Conservation (phyloP, 371 early-diverging fungal genomes). For the Blastocladiella emersonii region DNA sequence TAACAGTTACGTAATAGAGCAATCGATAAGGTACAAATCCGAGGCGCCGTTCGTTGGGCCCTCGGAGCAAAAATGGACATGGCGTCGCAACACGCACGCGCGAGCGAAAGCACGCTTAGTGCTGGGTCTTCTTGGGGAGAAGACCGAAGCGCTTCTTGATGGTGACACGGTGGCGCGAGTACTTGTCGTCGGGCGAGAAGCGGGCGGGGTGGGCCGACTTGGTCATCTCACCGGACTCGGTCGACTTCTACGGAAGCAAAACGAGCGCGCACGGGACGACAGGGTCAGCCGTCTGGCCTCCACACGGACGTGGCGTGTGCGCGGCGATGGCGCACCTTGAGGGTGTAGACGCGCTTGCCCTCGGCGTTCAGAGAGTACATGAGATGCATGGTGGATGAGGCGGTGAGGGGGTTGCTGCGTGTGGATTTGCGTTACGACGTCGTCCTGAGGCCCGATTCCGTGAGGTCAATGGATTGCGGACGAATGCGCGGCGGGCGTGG, state of each 20-base stretch:
- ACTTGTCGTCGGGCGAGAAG: slow-evolving; percentile 98
- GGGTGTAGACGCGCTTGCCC: slow-evolving; percentile 91
- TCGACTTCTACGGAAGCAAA: slow-evolving; percentile 50
- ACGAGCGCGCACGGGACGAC: neutral
- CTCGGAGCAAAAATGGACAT: too few relatives aligned
- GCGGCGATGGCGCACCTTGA: slow-evolving; percentile 51
- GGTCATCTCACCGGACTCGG: slow-evolving; percentile 63
- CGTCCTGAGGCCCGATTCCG: too few relatives aligned
- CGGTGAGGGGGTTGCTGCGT: neutral
- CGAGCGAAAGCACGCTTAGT: too few relatives aligned
- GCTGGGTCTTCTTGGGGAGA: slow-evolving; percentile 52
- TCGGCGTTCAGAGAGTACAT: slow-evolving; percentile 67
- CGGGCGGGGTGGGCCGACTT: slow-evolving; percentile 94
- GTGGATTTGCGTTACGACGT: too few relatives aligned
- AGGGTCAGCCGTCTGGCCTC: neutral
- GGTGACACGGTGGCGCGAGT: slow-evolving; percentile 92
- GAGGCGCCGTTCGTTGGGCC: too few relatives aligned
- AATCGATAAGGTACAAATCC: too few relatives aligned
- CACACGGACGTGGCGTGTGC: neutral
- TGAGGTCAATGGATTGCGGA: too few relatives aligned
- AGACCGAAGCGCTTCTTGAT: slow-evolving; percentile 89
- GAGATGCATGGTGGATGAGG: slow-evolving; percentile 71
- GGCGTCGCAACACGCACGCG: too few relatives aligned
- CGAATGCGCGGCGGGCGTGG: too few relatives aligned
- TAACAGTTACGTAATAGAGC: too few relatives aligned